phyloP scores from a whole-genome alignment of 2,329 filamentous ascomycete genomes.

The Trichoderma simmonsii region DNA sequence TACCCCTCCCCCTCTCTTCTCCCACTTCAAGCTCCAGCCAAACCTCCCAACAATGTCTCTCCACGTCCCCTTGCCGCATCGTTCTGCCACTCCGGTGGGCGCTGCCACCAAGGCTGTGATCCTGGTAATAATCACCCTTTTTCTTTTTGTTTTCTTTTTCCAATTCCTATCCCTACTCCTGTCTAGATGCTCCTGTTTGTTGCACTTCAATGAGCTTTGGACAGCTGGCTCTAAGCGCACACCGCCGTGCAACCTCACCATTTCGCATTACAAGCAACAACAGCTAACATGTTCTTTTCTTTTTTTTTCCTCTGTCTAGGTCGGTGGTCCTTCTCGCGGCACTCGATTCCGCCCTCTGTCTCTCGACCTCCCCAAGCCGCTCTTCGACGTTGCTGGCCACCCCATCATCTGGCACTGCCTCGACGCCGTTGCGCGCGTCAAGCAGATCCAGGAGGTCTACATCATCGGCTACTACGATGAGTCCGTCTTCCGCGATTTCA shows the following conservation, averaged over 20 bases:
- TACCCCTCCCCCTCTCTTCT: slow-evolving; percentile 9
- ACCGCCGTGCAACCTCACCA: not conserved
- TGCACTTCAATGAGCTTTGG: not conserved
- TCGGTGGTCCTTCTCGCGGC: slow-evolving; percentile 91
- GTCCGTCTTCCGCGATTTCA: slow-evolving; percentile 94
- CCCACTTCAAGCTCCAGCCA: not conserved
- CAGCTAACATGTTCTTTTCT: not conserved
- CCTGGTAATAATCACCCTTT: slow-evolving; percentile 55
- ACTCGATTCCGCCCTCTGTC: slow-evolving; percentile 94
- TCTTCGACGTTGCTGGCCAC: slow-evolving; percentile 97
- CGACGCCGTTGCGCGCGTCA: slow-evolving; percentile 83
- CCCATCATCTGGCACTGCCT: slow-evolving; percentile 98
- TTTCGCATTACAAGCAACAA: not conserved
- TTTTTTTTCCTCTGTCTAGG: slow-evolving; percentile 50
- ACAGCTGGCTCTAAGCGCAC: not conserved
- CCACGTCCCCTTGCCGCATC: slow-evolving; percentile 53
- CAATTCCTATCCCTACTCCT: not conserved
- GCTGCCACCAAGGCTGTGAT: slow-evolving; percentile 90
- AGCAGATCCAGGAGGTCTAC: slow-evolving; percentile 83
- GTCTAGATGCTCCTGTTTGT: not conserved
- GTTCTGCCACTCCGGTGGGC: slow-evolving; percentile 39
- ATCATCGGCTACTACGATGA: slow-evolving; percentile 99
- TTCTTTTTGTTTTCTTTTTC: not conserved
- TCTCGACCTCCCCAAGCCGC: slow-evolving; percentile 94
- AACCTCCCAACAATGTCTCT: slow-evolving; percentile 43